These are phyloP conservation scores for Rhodotorula sp. DNA, from an alignment of 1,284 basidiomycete genomes.

Conservation along the genomic window DNA sequence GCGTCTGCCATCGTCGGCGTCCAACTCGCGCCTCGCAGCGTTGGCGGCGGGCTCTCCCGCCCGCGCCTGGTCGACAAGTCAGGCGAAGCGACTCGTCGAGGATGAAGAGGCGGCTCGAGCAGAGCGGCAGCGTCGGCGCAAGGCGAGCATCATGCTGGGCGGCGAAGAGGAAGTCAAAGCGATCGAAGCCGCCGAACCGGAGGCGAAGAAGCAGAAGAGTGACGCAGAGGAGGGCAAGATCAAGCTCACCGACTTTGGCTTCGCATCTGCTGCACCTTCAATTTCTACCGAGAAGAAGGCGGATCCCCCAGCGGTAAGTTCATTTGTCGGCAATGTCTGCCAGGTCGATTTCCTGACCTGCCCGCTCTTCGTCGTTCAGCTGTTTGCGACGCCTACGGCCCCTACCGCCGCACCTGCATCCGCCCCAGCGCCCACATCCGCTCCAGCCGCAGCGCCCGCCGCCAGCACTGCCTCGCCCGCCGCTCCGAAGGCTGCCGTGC, in stretches of 20 bases:
- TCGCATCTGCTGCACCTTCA: not conserved
- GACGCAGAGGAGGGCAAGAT: conserved; percentile 20
- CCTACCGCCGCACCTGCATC: not conserved
- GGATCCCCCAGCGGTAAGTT: not conserved
- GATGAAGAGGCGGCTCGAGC: conserved; percentile 22
- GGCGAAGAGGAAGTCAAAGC: conserved; percentile 13
- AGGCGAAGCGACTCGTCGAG: conserved; percentile 21
- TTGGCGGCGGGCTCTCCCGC: not conserved
- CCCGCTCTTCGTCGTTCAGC: too few species aligned
- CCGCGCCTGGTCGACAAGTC: conserved; percentile 21
- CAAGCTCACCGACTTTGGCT: conserved; percentile 22
- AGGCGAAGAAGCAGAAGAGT: not conserved
- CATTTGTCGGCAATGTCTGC: too few species aligned
- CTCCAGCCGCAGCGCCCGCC: not conserved
- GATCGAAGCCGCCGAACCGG: not conserved
- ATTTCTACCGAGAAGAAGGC: not conserved
- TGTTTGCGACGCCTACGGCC: too few species aligned
- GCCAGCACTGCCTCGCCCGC: not conserved
- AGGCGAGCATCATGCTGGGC: conserved; percentile 26
- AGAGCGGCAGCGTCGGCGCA: conserved; percentile 26
- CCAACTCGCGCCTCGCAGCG: not conserved
- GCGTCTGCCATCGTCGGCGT: conserved; percentile 8
- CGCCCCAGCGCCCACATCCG: not conserved
- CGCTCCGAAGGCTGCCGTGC: not conserved
- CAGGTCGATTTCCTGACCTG: too few species aligned